phyloP scores from a whole-genome alignment of 2,329 filamentous ascomycete genomes.

The Fusarium sp. region DNA sequence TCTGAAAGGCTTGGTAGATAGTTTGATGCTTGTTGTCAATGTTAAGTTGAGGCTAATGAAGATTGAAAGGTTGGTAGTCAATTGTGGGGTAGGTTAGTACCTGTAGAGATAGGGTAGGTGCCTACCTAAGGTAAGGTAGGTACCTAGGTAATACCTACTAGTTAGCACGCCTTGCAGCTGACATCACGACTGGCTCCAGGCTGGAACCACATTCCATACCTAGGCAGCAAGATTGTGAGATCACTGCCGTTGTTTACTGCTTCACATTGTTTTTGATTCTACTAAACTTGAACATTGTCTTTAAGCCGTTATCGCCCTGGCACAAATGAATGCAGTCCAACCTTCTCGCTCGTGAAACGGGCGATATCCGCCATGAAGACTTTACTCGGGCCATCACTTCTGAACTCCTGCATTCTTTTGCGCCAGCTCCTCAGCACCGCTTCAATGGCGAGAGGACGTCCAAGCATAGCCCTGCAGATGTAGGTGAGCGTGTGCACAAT shows the following conservation, averaged over 20 bases:
- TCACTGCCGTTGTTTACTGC: background rate
- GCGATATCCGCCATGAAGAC: conserved; percentile 69
- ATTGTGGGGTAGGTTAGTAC: conserved; percentile 28
- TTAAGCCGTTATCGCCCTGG: background rate
- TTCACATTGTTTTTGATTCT: background rate
- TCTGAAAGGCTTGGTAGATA: background rate
- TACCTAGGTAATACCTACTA: too few species aligned
- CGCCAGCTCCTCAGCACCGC: conserved; percentile 70
- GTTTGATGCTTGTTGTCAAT: background rate
- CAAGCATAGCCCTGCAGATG: conserved; percentile 20
- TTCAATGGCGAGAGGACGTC: conserved; percentile 67
- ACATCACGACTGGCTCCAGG: conserved; percentile 32
- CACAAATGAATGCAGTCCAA: conserved; percentile 73
- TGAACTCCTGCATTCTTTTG: conserved; percentile 74
- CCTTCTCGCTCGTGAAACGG: conserved; percentile 79
- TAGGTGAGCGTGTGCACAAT: conserved; percentile 46
- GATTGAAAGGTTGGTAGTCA: conserved; percentile 27
- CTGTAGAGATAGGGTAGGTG: conserved; percentile 7
- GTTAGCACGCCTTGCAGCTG: conserved; percentile 18
- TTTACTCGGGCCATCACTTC: conserved; percentile 74
- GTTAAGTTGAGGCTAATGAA: conserved; percentile 13
- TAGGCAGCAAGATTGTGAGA: background rate
- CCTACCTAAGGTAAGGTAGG: background rate
- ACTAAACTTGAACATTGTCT: background rate
- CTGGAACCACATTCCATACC: background rate